phyloP scores from a whole-genome alignment of 768 basidiomycete species.

The Russula ochroleuca region DNA sequence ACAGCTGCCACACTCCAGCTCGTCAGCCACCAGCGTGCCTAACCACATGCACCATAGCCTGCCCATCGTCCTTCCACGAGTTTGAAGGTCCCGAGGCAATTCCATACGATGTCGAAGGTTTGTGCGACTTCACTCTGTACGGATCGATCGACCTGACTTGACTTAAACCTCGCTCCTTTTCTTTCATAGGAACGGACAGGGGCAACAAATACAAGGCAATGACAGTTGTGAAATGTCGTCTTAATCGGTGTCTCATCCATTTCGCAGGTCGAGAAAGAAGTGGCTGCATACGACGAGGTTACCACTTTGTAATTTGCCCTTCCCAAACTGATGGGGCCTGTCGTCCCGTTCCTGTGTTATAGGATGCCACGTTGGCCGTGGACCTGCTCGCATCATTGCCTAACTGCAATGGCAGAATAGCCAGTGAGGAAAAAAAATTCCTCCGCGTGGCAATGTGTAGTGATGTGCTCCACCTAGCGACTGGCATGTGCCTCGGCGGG shows the following conservation, averaged over 20 bases:
- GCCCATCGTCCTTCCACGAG: constrained; percentile 86
- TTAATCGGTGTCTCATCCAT: not conserved
- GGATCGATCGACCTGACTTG: not conserved
- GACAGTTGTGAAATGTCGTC: not conserved
- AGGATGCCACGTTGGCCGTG: constrained; percentile 77
- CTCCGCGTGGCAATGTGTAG: not conserved
- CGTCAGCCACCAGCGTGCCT: not conserved
- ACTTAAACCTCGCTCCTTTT: not conserved
- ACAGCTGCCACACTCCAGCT: constrained; percentile 1
- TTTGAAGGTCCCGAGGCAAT: constrained; percentile 87
- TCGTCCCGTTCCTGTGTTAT: constrained; percentile 31
- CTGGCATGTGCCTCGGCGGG: constrained; percentile 89
- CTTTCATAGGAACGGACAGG: constrained; percentile 62
- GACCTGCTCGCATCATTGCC: constrained; percentile 66
- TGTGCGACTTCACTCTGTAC: not conserved
- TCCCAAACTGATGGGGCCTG: not conserved
- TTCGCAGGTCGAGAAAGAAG: constrained; percentile 77
- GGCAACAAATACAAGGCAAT: constrained; percentile 89
- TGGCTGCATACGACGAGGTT: constrained; percentile 87
- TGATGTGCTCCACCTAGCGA: constrained; percentile 44
- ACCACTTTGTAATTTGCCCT: not conserved
- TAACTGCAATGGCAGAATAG: constrained; percentile 91
- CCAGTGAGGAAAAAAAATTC: constrained; percentile 47
- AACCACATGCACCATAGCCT: constrained; percentile 44
- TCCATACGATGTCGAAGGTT: constrained; percentile 83